These are phyloP conservation scores for Lipomyces sp. DNA, from an alignment of 805 yeast genomes.

Conservation along the genomic window DNA sequence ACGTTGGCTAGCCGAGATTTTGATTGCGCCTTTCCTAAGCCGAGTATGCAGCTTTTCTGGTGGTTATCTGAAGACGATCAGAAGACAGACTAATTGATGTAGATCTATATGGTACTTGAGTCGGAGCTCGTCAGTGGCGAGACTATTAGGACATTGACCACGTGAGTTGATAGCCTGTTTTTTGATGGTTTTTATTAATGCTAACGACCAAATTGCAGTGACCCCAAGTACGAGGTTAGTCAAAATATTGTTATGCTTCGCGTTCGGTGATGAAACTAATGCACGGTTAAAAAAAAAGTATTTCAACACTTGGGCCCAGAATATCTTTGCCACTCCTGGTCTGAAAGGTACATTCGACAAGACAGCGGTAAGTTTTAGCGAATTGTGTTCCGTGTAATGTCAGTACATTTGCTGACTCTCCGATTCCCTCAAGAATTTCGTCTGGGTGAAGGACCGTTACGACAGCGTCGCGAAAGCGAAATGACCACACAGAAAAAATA, in stretches of 20 bases:
- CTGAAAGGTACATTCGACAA: slow-evolving; percentile 36
- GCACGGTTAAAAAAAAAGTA: neutral
- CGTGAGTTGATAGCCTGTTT: slow-evolving; percentile 9
- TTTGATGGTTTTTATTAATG: slow-evolving; percentile 5
- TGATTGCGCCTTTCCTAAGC: slow-evolving; percentile 39
- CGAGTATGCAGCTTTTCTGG: slow-evolving; percentile 24
- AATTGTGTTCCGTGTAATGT: neutral
- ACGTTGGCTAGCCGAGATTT: slow-evolving; percentile 27
- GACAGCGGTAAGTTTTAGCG: slow-evolving; percentile 9
- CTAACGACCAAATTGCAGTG: slow-evolving; percentile 16
- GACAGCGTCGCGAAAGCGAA: neutral
- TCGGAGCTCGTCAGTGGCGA: slow-evolving; percentile 13
- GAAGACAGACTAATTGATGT: neutral
- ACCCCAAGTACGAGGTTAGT: slow-evolving; percentile 34
- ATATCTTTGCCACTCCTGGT: slow-evolving; percentile 36
- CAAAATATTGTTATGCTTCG: neutral
- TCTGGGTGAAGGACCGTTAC: neutral
- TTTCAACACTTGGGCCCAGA: slow-evolving; percentile 36
- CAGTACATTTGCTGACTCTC: neutral
- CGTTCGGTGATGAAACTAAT: neutral
- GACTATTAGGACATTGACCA: slow-evolving; percentile 15
- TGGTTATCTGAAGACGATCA: too few species aligned
- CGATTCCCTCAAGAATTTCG: neutral
- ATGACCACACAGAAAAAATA: too few species aligned
- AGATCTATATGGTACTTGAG: slow-evolving; percentile 27